Conservation (phyloP, 805 yeast genomes). For the Pichia heedii region DNA sequence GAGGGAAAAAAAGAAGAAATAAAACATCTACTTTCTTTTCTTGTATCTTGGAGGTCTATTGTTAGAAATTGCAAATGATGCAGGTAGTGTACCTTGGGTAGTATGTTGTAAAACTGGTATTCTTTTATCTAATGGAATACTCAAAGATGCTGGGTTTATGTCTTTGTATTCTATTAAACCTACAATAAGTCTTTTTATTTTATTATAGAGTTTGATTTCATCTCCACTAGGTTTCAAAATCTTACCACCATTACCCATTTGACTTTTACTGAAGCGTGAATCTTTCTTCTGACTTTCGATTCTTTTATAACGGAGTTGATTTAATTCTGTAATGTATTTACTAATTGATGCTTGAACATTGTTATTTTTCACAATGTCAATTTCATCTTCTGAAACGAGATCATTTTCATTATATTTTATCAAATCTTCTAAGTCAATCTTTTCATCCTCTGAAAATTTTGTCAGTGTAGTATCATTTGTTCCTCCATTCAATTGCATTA, state of each 20-base stretch:
- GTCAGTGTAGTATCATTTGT: not conserved
- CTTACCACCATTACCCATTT: slow-evolving; percentile 10
- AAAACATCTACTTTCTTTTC: slow-evolving; percentile 1
- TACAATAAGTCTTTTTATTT: slow-evolving; percentile 36
- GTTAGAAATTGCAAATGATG: slow-evolving; percentile 23
- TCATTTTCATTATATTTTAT: slow-evolving; percentile 22
- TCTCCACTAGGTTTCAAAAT: slow-evolving; percentile 32
- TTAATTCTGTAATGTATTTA: slow-evolving; percentile 38
- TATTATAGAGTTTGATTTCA: slow-evolving; percentile 36
- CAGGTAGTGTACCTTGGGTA: slow-evolving; percentile 75
- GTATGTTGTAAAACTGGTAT: slow-evolving; percentile 67
- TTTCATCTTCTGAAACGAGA: slow-evolving; percentile 19
- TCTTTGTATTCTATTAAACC: slow-evolving; percentile 26
- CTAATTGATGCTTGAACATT: slow-evolving; percentile 33
- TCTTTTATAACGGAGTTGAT: slow-evolving; percentile 41
- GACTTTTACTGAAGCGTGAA: slow-evolving; percentile 10
- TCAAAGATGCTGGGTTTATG: slow-evolving; percentile 27
- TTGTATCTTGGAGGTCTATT: slow-evolving; percentile 5
- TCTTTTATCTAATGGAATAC: slow-evolving; percentile 28
- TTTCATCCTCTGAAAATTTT: slow-evolving; percentile 3
- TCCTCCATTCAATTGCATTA: not conserved
- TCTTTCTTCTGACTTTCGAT: slow-evolving; percentile 7
- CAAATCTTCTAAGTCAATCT: slow-evolving; percentile 22
- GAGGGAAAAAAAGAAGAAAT: not conserved
- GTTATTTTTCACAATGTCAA: slow-evolving; percentile 15